Evolutionary conservation across 495 filamentous ascomycete genomes (phyloP), one percentile per base, ranked within the genome.

Genomic region (Tuber brumale): DNA sequence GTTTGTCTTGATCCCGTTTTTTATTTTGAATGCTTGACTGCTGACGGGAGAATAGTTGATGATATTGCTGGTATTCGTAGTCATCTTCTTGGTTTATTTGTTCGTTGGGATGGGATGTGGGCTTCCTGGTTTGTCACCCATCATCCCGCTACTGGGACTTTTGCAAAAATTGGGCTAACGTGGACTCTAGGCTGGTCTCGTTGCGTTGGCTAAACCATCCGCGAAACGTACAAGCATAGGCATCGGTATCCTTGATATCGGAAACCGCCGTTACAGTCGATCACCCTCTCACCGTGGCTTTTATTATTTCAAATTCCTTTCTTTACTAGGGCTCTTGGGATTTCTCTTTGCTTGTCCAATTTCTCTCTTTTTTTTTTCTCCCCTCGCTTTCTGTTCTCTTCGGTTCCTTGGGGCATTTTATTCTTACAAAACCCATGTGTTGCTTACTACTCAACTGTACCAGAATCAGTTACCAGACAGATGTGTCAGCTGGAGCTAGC

Each of bases 11-110:
- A 16, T 5, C 51, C 0, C 8, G 9, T 1, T 46, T 46, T 48
- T 48, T 46, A 18, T n/a, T n/a, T 39, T 39, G 37, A 21, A 48
- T 6, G 6, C n/a, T 14, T 14, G 10, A 12, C n/a, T 5, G 51
- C 51, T 61, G 3, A 61, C 10, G 27, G 12, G 27, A 19, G 5
- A 18, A 7, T 37, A 51, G 70, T 72, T 82, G 82, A 97, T 98
- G 94, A 90, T 89, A 48, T 83, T 99, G 81, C 84, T 99, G 80
- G 89, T 87, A 3, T 80, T 97, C 70, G 95, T 98, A 66, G 84
- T 96, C 48, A 84, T 94, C 21, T 92, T 99, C 84, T 89, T 99
- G 85, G 80, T 98, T 45, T 78, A 83, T 70, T 72, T 82, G 66
- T 84, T 82, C 75, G 78, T 82, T 42, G 82, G 83, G 19, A 82